Conservation (phyloP, 805 yeast species). For the Grigorovia transvaalensis region DNA sequence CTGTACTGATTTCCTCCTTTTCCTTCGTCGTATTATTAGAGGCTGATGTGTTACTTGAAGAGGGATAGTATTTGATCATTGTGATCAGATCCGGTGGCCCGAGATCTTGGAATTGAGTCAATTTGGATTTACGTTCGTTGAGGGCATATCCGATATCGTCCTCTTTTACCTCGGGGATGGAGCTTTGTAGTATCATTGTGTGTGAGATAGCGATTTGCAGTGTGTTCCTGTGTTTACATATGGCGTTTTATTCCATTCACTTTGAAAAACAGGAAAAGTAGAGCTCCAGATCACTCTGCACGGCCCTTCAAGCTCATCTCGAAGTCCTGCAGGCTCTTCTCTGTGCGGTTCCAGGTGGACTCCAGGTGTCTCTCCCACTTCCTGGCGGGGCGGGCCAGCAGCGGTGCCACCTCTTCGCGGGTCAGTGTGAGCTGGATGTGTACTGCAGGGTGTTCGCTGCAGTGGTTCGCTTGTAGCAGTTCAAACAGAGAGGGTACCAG, state of each 20-base stretch:
- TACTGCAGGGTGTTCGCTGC: not conserved
- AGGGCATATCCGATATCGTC: conserved; percentile 48
- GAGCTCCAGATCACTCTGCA: not conserved
- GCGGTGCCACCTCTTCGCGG: not conserved
- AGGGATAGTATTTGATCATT: conserved; percentile 26
- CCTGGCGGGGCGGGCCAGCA: not conserved
- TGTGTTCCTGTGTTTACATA: not conserved
- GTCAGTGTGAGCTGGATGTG: conserved; percentile 3
- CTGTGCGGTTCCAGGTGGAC: conserved; percentile 61
- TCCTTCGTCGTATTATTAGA: conserved; percentile 5
- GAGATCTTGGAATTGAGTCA: conserved; percentile 49
- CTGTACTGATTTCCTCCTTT: conserved; percentile 6
- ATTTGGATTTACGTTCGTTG: conserved; percentile 51
- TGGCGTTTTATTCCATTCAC: not conserved
- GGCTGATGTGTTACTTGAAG: conserved; percentile 9
- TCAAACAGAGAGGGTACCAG: conserved; percentile 26
- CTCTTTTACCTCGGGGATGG: conserved; percentile 58
- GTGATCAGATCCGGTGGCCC: conserved; percentile 63
- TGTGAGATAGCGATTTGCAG: not conserved
- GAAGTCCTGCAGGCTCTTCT: not conserved
- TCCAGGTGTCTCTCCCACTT: conserved; percentile 59
- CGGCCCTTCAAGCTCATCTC: not conserved
- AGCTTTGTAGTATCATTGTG: conserved; percentile 40
- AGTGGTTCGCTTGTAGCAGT: conserved; percentile 4
- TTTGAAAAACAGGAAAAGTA: too few species aligned